Conservation (phyloP, 306 rosid species). For the Rosa lucieae region DNA sequence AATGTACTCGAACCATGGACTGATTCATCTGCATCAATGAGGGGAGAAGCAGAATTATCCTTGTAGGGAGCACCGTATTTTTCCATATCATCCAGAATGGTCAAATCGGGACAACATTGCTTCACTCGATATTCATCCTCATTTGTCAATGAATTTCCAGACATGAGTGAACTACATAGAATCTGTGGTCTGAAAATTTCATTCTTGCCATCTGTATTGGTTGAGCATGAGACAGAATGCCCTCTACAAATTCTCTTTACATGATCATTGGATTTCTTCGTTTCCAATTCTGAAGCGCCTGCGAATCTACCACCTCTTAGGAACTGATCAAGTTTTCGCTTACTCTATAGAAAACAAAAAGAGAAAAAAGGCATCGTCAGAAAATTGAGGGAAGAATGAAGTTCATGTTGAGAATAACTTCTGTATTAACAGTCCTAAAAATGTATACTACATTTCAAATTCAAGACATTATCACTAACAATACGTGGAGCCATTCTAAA, state of each 20-base stretch:
- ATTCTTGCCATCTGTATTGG: neutral
- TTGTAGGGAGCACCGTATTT: constrained; percentile 4
- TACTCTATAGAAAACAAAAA: constrained; percentile 15
- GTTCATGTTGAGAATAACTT: neutral
- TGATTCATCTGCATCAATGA: neutral
- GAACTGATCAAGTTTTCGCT: constrained; percentile 23
- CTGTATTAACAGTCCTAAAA: neutral
- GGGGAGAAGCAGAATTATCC: neutral
- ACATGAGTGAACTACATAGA: constrained; percentile 1
- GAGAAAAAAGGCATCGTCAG: neutral
- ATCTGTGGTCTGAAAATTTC: neutral
- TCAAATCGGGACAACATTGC: constrained; percentile 10
- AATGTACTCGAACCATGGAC: constrained; percentile 11
- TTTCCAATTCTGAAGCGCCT: constrained; percentile 2
- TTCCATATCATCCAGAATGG: constrained; percentile 9
- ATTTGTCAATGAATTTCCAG: constrained; percentile 13
- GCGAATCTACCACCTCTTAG: neutral
- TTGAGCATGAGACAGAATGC: constrained; percentile 6
- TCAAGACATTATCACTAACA: neutral
- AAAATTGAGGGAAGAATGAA: neutral
- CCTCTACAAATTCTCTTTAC: neutral
- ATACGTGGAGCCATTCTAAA: neutral
- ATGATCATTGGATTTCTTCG: constrained; percentile 1
- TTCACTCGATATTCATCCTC: constrained; percentile 7
- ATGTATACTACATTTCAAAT: neutral